Evolutionary conservation across 1,284 basidiomycete genomes (phyloP), one percentile per base, ranked within the genome.

Genomic region (Athelia psychrophila): DNA sequence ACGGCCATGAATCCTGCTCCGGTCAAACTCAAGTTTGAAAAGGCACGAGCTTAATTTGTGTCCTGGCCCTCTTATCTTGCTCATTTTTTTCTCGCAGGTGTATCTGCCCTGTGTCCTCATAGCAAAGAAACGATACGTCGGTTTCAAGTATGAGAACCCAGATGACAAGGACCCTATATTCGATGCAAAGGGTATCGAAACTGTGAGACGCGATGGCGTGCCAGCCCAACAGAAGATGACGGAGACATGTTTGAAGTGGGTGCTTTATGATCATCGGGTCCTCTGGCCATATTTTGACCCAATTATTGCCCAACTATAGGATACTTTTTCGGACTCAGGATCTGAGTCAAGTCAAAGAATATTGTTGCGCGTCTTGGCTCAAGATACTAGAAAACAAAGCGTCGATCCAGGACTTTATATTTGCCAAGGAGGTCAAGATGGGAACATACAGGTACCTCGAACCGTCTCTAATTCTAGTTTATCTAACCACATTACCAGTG

Each of bases 131-230:
- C 83, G 95, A 55, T 98, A 98, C 61, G 95, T 97, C 9, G 96
- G 96, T 2, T 95, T 92, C 75, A 97, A 95, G 67, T 98, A 89
- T 60, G 97, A 99, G 67, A 79, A 74, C 50, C 79, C 86, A 0
- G 88, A 93, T 56, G 92, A 97, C 16, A 66, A 58, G 1, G 85
- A 89, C 49, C 92, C 95, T 0, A 76, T 73, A 0, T 98, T 99
- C 60, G 96, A 99, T 60, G 97, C 95, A 3, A 98, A 99, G 69
- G 97, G 96, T 0, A 98, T 99, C 54, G 97, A 99, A 71, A 98
- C 95, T 0, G 91, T 99, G 20, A 80, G 97, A 3, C 77, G 96
- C 49, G 97, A 99, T 63, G 93, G 93, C 5, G 84, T 95, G 40
- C 80, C 84, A 1, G 95, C 93, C 0, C 90, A 93, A 62, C 81